phyloP scores from a whole-genome alignment of 2,329 filamentous ascomycete species.

The Epichloe gansuensis region DNA sequence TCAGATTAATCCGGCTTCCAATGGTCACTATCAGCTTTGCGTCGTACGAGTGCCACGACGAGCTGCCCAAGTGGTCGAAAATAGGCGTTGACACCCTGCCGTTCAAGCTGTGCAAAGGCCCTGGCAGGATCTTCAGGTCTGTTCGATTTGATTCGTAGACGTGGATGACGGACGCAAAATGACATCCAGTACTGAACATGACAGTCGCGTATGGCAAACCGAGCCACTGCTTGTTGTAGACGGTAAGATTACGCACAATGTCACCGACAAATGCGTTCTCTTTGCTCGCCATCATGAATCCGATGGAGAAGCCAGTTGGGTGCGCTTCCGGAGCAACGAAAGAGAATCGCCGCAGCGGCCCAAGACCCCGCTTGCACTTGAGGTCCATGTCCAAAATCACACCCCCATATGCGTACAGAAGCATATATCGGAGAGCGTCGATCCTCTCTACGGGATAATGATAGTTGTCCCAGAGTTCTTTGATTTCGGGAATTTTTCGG shows the following conservation, averaged over 20 bases:
- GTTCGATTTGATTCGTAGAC: slow-evolving; percentile 20
- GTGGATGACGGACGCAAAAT: slow-evolving; percentile 30
- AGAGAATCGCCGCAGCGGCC: slow-evolving; percentile 26
- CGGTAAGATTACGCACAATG: slow-evolving; percentile 20
- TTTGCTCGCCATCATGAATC: slow-evolving; percentile 28
- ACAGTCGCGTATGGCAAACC: slow-evolving; percentile 27
- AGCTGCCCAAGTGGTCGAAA: slow-evolving; percentile 29
- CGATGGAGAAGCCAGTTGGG: slow-evolving; percentile 27
- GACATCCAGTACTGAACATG: slow-evolving; percentile 31
- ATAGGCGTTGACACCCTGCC: slow-evolving; percentile 26
- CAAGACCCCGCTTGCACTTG: slow-evolving; percentile 25
- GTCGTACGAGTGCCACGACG: slow-evolving; percentile 30
- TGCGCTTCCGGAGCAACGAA: slow-evolving; percentile 29
- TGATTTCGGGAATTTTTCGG: slow-evolving; percentile 13
- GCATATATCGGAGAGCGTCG: slow-evolving; percentile 53
- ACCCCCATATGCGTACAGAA: slow-evolving; percentile 22
- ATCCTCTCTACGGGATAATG: slow-evolving; percentile 58
- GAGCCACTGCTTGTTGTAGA: slow-evolving; percentile 27
- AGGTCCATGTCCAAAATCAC: slow-evolving; percentile 17
- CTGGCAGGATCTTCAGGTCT: slow-evolving; percentile 24
- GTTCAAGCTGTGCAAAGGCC: slow-evolving; percentile 26
- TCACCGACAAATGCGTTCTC: slow-evolving; percentile 21
- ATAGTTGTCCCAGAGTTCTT: slow-evolving; percentile 38
- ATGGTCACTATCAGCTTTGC: slow-evolving; percentile 13
- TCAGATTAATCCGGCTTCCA: slow-evolving; percentile 7